Base-by-base conservation (phyloP, 2,329 filamentous ascomycete genomes). In the Apiospora aurea region DNA sequence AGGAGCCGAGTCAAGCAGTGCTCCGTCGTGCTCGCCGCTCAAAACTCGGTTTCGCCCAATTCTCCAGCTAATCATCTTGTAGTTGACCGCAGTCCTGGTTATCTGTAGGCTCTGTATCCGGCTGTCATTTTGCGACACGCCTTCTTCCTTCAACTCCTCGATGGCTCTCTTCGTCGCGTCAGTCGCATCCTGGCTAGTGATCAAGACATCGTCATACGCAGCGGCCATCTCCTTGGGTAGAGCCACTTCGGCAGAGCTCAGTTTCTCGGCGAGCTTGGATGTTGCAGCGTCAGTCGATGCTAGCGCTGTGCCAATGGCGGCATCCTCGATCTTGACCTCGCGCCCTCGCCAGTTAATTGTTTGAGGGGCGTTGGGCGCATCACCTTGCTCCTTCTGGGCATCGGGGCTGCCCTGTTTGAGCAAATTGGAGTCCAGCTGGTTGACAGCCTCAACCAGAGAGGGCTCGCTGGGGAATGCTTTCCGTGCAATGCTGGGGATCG, bases 151-250 rank as follows among this genome's bases (percentile, higher is more conserved):
- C 72, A 98, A 86, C 81, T 98, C 96, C 75, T 98, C 96, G 73
- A 98, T 97, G 14, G 95, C 95, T 77, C 93, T 91, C 82, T 97
- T 97, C 0, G 95, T 96, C 6, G 95, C 94, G 82, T 99, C 96
- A 26, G 96, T 94, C 3, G 94, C 94, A 80, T 99, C 96, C 82
- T 98, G 96, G 75, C 94, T 96, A 29, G 95, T 91, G 76, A 93
- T 94, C 38, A 99, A 90, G 70, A 98, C 92, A 74, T 93, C 93
- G 77, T 99, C 96, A 81, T 98, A 99, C 8, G 94, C 94, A 11
- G 92, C 93, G 14, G 95, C 94, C 78, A 92, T 90, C 73, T 96
- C 93, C 76, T 87, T 90, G 69, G 85, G 87, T 71, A 85, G 83
- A 72, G 84, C 81, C 44, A 83, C 81, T 18, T 81, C 79, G 3